These are phyloP conservation scores for Karstenula rhodostoma DNA, from an alignment of 2,329 filamentous ascomycete genomes.

Conservation along the genomic window DNA sequence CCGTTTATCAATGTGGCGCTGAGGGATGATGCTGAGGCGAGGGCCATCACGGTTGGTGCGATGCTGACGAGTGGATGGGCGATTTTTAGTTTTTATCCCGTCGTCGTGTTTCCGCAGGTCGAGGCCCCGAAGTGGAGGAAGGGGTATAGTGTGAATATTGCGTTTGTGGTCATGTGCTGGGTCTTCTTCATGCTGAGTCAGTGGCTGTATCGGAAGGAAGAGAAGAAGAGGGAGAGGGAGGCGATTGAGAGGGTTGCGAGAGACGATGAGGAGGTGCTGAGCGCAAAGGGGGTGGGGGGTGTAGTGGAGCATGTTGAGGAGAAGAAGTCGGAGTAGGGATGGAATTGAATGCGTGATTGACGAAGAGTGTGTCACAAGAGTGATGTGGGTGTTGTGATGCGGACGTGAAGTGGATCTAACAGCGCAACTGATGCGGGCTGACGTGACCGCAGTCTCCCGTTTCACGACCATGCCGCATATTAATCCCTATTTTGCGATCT, in stretches of 20 bases:
- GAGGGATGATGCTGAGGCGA: constrained; percentile 57
- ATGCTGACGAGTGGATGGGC: constrained; percentile 52
- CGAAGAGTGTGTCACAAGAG: background rate
- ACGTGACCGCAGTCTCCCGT: background rate
- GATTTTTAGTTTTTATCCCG: constrained; percentile 46
- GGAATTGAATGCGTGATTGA: background rate
- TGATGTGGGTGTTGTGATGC: background rate
- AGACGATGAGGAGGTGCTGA: constrained; percentile 39
- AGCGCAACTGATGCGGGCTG: background rate
- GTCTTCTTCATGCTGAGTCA: constrained; percentile 51
- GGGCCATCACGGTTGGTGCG: constrained; percentile 59
- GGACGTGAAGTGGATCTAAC: background rate
- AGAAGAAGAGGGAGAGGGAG: constrained; percentile 30
- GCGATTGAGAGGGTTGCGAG: constrained; percentile 21
- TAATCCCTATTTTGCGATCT: background rate
- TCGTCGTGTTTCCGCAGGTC: constrained; percentile 45
- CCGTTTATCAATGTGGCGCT: constrained; percentile 49
- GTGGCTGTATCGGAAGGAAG: constrained; percentile 46
- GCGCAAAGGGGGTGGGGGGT: constrained; percentile 30
- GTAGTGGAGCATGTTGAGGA: constrained; percentile 33
- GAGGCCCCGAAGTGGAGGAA: constrained; percentile 58
- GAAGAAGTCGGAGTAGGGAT: constrained; percentile 12
- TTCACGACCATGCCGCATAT: background rate
- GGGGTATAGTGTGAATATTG: constrained; percentile 59
- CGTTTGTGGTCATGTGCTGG: constrained; percentile 58